These are phyloP conservation scores for Chiua virens DNA, from an alignment of 768 basidiomycete species.

Conservation along the genomic window DNA sequence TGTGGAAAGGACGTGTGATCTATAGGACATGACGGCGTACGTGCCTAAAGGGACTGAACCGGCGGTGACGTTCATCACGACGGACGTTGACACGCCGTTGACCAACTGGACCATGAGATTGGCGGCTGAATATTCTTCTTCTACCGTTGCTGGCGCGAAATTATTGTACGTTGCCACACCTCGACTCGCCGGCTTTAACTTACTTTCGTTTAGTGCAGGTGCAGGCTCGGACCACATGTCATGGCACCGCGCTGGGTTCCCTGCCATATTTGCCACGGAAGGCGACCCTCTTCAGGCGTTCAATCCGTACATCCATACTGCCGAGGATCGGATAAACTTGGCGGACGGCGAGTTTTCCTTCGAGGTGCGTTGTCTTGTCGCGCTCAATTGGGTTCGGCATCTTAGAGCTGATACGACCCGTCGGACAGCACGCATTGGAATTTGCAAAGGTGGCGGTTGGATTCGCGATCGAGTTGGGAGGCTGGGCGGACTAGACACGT, in stretches of 20 bases:
- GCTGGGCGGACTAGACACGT: too few relatives aligned
- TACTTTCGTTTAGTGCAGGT: constrained; percentile 20
- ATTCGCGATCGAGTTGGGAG: too few relatives aligned
- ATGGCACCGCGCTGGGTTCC: constrained; percentile 44
- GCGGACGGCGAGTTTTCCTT: constrained; percentile 43
- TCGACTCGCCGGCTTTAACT: too few relatives aligned
- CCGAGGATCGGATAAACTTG: constrained; percentile 23
- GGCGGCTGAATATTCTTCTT: constrained; percentile 32
- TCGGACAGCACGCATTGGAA: too few relatives aligned
- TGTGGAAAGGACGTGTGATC: too few relatives aligned
- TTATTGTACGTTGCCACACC: constrained; percentile 30
- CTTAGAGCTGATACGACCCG: too few relatives aligned
- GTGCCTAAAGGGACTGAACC: constrained; percentile 11
- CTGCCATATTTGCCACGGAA: constrained; percentile 45
- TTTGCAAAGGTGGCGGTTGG: too few relatives aligned
- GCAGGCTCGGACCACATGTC: constrained; percentile 49
- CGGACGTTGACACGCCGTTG: constrained; percentile 45
- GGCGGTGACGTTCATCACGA: constrained; percentile 31
- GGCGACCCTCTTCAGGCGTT: constrained; percentile 38
- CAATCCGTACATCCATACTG: constrained; percentile 45
- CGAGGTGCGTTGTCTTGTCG: constrained; percentile 20
- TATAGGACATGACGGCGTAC: constrained; percentile 39
- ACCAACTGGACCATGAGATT: constrained; percentile 36
- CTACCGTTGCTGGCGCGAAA: constrained; percentile 13
- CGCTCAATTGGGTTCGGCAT: neutral